Base-by-base conservation (phyloP, 2,329 filamentous ascomycete species). In the Aspergillus felis region DNA sequence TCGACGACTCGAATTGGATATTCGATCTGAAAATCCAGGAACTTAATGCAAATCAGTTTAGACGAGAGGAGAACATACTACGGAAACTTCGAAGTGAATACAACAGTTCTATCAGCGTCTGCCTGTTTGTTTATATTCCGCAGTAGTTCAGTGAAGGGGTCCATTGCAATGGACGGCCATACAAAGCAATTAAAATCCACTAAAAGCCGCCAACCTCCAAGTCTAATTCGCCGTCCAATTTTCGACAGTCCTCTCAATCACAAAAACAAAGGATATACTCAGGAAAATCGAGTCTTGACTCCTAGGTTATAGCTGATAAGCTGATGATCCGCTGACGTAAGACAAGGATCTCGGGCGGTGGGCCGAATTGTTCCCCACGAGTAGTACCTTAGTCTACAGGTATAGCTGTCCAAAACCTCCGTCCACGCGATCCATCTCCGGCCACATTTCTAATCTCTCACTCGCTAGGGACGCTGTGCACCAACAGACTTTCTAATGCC, bases 381-480 rank as follows among this genome's bases (percentile, higher is more conserved):
- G 38, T 35, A 25, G 54, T 53, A 50, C 9, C 10, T 4, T 29
- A 10, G 28, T 29, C 9, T 29, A 29, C 42, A 57, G 47, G 58
- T 55, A 65, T 66, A 68, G 64, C 65, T 68, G 66, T 66, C 66
- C 66, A 66, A 60, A 66, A 63, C 61, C 35, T 24, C 50, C 50
- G 50, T 51, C 55, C 60, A 62, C 61, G 56, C 61, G 58, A 63
- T 62, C 48, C 42, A 28, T 24, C 50, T 57, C 50, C 42, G 28
- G 42, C 32, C 42, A 48, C 52, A 24, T 38, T 42, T 46, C 44
- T 51, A 38, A 46, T 44, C 56, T 47, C 50, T 35, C 49, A 24
- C 27, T 51, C 56, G 48, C 62, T 57, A 64, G 66, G 66, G 67
- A 63, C 50, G 49, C 32, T 53, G 50, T 62, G 57, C 14, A 17